Evolutionary conservation across 202 grass and related monocot species (phyloP), one percentile per base, ranked within the genome.

Genomic region (Sporobolus alterniflorus): DNA sequence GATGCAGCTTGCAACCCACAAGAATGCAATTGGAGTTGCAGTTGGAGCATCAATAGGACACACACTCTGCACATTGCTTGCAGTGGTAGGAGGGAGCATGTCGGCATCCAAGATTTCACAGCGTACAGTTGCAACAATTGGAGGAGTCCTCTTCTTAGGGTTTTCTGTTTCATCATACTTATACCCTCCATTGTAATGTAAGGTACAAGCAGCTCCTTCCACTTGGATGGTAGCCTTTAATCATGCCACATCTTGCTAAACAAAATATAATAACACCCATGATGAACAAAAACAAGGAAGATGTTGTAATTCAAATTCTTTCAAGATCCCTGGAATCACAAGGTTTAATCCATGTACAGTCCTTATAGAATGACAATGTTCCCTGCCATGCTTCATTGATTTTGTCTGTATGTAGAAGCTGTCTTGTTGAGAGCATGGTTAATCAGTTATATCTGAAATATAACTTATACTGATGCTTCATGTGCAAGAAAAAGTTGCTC

Each of bases 111-210:
- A 92, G 83, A 97, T 94, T 46, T 94, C 91, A 13, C 94, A 94
- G 76, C 75, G 83, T 21, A 97, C 94, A 0, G 94, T 97, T 42
- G 94, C 94, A 14, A 92, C 94, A 41, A 85, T 97, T 1, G 94
- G 94, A 34, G 91, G 94, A 3, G 85, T 97, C 73, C 89, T 97
- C 48, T 92, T 97, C 82, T 74, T 97, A 14, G 85, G 83, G 31
- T 97, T 97, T 76, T 97, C 94, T 24, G 48, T 97, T 61, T 97
- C 94, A 32, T 97, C 94, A 6, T 92, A 97, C 73, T 92, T 94
- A 67, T 97, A 97, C 30, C 94, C 94, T 46, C 91, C 91, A 5
- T 82, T 97, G 69, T 92, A 76, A 97, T 90, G 39, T 44, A 82
- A 69, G 33, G 67, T 67, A 63, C 59, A 60, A 31, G 21, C 69